Percentiles rank a stretch among this genome's conserved stretches.
phyloP scores from a whole-genome alignment of 2,329 filamentous ascomycete genomes.

The Grosmannia serpens region DNA sequence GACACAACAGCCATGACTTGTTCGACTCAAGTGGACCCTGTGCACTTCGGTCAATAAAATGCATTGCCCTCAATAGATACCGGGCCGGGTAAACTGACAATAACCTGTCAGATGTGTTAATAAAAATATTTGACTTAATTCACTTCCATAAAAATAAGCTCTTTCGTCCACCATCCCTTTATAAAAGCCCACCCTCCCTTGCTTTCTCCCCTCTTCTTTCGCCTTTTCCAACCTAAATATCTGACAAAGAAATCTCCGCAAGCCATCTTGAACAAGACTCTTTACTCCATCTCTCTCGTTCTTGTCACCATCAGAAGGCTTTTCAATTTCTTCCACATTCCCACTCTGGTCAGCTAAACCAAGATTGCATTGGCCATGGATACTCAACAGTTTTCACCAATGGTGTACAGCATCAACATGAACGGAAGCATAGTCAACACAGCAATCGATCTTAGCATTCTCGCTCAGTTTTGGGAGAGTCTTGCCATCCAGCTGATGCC shows the following conservation, averaged over 20 bases:
- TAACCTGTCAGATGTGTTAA: not conserved
- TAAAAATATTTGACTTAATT: not conserved
- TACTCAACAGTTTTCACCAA: not conserved
- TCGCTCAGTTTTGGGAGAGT: slow-evolving; percentile 6
- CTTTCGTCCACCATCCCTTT: not conserved
- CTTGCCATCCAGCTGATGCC: slow-evolving; percentile 8
- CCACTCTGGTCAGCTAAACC: not conserved
- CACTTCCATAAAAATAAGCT: not conserved
- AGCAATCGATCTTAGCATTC: slow-evolving; percentile 5
- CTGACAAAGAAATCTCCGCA: not conserved
- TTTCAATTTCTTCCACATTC: not conserved
- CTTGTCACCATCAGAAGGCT: not conserved
- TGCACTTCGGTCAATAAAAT: too few relatives aligned
- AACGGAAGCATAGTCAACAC: slow-evolving; percentile 5
- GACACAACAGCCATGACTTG: not conserved
- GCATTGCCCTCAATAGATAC: not conserved
- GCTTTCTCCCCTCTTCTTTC: not conserved
- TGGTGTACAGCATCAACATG: slow-evolving; percentile 6
- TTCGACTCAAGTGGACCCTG: not conserved
- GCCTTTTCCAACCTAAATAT: not conserved
- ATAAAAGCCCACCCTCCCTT: not conserved
- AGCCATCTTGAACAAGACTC: not conserved
- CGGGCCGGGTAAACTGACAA: not conserved
- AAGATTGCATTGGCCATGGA: not conserved
- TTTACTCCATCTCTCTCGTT: not conserved